Percentiles rank a stretch among this genome's conserved stretches.
Conservation (phyloP, 306 rosid genomes). For the Glycine tomentella region DNA sequence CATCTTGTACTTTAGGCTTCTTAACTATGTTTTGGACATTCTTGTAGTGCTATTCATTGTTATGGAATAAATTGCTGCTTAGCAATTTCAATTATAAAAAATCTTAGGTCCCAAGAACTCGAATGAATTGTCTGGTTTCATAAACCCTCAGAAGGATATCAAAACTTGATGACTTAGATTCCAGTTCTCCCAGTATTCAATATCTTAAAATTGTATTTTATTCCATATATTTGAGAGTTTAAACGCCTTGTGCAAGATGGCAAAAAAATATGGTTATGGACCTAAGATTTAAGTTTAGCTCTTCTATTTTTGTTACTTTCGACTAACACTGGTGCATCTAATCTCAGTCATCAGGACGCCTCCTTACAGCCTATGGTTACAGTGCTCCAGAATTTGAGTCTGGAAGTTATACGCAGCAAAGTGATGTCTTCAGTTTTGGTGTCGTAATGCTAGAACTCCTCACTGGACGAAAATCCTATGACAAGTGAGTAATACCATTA, state of each 20-base stretch:
- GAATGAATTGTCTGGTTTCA: conserved; percentile 7
- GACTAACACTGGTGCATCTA: conserved; percentile 41
- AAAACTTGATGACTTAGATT: neutral
- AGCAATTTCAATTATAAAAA: conserved; percentile 4
- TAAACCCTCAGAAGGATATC: neutral
- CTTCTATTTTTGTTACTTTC: neutral
- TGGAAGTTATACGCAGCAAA: conserved; percentile 65
- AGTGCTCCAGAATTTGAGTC: conserved; percentile 72
- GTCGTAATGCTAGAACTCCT: conserved; percentile 81
- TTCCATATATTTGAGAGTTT: neutral
- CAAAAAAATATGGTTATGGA: neutral
- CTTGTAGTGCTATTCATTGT: conserved; percentile 6
- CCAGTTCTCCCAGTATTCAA: neutral
- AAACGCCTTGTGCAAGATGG: neutral
- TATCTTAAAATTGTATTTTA: neutral
- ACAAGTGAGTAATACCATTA: conserved; percentile 59
- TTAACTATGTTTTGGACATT: neutral
- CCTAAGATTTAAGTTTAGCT: neutral
- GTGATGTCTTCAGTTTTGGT: conserved; percentile 75
- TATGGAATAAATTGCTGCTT: conserved; percentile 13
- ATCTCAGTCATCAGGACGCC: conserved; percentile 57
- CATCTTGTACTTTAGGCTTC: neutral
- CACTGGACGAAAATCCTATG: conserved; percentile 72
- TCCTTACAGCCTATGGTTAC: conserved; percentile 60
- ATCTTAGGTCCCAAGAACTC: neutral